Evolutionary conservation across 805 yeast genomes (phyloP).

Genomic region (Clavispora phyllophila): DNA sequence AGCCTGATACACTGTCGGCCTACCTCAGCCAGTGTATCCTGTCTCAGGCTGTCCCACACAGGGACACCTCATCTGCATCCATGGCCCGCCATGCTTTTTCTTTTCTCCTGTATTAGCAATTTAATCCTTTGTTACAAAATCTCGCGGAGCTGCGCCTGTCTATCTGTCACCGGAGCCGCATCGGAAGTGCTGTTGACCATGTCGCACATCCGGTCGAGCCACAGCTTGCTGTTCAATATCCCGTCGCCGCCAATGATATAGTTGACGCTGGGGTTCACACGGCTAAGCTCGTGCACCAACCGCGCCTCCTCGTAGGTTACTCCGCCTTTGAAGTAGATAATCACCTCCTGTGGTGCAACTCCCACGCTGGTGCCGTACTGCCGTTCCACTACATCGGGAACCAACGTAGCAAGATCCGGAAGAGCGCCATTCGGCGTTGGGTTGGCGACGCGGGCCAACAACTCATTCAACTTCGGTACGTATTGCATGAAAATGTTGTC

Average conservation of each 20-base stretch:
- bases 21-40: too few relatives aligned
- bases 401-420: conserved; percentile 29
- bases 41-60: too few relatives aligned
- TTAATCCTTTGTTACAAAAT: conserved; percentile 14
- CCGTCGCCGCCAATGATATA: conserved; percentile 71
- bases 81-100: background rate
- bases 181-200: conserved; percentile 17
- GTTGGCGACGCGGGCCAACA: conserved; percentile 19
- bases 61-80: background rate
- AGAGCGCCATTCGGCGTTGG: conserved; percentile 4
- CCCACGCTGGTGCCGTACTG: conserved; percentile 21
- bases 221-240: conserved; percentile 29
- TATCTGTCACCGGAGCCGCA: conserved; percentile 23
- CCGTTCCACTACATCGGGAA: conserved; percentile 30
- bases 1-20: too few relatives aligned
- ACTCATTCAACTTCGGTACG: conserved; percentile 60
- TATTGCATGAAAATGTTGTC: conserved; percentile 90
- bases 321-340: conserved; percentile 79
- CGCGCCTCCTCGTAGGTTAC: conserved; percentile 90
- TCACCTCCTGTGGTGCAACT: conserved; percentile 54
- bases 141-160: conserved; percentile 37
- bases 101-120: background rate
- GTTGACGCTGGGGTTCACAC: conserved; percentile 51
- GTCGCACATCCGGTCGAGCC: conserved; percentile 32
- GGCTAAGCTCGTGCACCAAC: conserved; percentile 66